Evolutionary conservation across 495 filamentous ascomycete species (phyloP), one percentile per base, ranked within the genome.

Genomic region (Podospora sp.): DNA sequence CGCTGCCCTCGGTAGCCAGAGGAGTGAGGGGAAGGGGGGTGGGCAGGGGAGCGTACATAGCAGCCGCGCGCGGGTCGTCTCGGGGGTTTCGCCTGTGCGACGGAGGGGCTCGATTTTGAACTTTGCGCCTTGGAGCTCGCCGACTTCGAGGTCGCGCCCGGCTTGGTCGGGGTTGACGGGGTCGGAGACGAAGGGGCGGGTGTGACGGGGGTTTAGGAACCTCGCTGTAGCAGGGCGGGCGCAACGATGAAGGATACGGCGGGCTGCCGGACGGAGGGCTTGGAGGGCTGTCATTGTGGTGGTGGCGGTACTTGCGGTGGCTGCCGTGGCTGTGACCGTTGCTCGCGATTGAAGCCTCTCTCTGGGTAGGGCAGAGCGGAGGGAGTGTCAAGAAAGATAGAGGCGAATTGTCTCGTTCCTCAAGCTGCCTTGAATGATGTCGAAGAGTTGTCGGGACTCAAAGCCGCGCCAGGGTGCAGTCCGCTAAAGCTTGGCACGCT

Each of bases 101-200:
- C 90, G 85, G 65, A 97, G 77, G 4, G 95, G 96, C 84, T 97
- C 92, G 73, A 99, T 87, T 73, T 88, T 91, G 81, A 98, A 96
- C 27, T 85, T 88, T 53, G 88, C 93, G 70, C 93, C 92, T 69
- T 95, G 87, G 78, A 98, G 89, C 82, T 97, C 94, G 65, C 95
- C 95, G 65, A 98, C 93, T 3, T 80, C 91, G 59, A 98, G 84
- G 65, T 97, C 95, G 51, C 56, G 67, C 14, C 8, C 18, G 58
- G 8, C 20, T 53, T 7, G 21, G 18, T 49, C 29, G 59, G 51
- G 22, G 1, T n/a, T 51, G 35, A 22, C 57, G 63, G 58, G 66
- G 67, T 4, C 69, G 67, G 14, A 60, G 63, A 58, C 72, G 72
- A 67, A 70, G 22, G 50, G 24, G 49, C 49, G 24, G 61, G 29